Base-by-base conservation (phyloP, 371 early-diverging fungal genomes). In the Dichotomocladium elegans region DNA sequence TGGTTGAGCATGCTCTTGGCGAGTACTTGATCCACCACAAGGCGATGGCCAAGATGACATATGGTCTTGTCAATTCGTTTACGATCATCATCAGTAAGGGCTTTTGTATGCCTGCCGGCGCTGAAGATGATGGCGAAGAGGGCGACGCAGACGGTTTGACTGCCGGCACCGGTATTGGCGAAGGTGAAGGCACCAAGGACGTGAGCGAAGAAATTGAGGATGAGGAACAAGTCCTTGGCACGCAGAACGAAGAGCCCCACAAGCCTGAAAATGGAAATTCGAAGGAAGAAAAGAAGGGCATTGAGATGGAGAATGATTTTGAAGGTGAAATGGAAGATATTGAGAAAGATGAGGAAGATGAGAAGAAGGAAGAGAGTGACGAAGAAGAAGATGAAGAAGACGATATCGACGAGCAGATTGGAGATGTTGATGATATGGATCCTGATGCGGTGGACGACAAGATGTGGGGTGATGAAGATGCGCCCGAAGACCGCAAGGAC, bases 291-390 rank as follows among this genome's bases (percentile, higher is more conserved):
- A 91, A 94, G 56, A 83, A 96, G 41, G 97, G 91, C n/a, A 80
- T 98, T 44, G 97, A 97, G 35, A 96, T 96, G 94, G 91, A 95
- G 59, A 85, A 90, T 43, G 99, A 97, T 55, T 95, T 96, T 78
- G 93, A 94, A 15, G 98, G 97, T 31, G 77, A 84, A 15, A 60
- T 96, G 10, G 96, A 95, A 69, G 96, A 96, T 55, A 83, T 91
- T 14, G 89, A 91, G 30, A 74, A 88, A 34, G 80, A 87, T 30
- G 85, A 87, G 4, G 82, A 88, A 4, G 74, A 84, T 33, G 75
- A 79, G 8, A 70, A 72, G 22, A 65, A 79, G 10, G 64, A 77
- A 2, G 68, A 72, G 14, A 68, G 70, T 5, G 61, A 63, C 5
- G 74, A 74, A n/a, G 77, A 79, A 24, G 70, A 73, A 6, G 79